Evolutionary conservation across 306 rosid species (phyloP), one percentile per base, ranked within the genome.

Genomic region (Myrica gale): DNA sequence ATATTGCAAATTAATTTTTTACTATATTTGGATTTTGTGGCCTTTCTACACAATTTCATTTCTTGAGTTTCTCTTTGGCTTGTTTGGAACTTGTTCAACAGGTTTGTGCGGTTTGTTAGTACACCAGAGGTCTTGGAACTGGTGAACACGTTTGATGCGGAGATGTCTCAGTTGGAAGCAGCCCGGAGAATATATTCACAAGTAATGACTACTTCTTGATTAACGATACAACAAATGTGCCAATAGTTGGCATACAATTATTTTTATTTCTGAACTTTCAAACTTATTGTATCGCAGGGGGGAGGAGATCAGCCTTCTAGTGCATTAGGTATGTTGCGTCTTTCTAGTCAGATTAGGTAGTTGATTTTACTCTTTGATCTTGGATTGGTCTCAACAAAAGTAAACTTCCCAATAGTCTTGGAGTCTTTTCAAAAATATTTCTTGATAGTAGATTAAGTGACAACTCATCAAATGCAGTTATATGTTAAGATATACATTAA

Each of bases 111-210:
- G 71, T 96, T 85, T 83, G 98, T 92, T 72, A 87, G 92, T 84
- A 89, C 89, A 7, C 99, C 99, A 6, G 99, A 96, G 82, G 83
- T 89, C 70, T 79, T 96, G 87, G 99, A 92, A 80, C 80, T 70
- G 90, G 96, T 89, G 81, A 92, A 86, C 76, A 87, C 90, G 52
- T 84, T 72, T 79, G 99, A 96, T 73, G 87, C 92, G 68, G 99
- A 96, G 84, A 88, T 90, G 99, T 88, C 97, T 39, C 97, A 96
- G 74, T 88, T 96, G 92, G 99, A 96, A 80, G 84, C 90, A 45
- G 99, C 97, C 32, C 83, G 85, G 21, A 88, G 75, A 84, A 89
- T 89, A 78, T 96, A 92, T 87, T 88, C 96, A 76, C 97, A 88
- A 96, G 99, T 90, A 85, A 78, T 69, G 50, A 8, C 53, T 42